Evolutionary conservation across 345 rosid species (phyloP).

Genomic region (Melaleuca quinquenervia): DNA sequence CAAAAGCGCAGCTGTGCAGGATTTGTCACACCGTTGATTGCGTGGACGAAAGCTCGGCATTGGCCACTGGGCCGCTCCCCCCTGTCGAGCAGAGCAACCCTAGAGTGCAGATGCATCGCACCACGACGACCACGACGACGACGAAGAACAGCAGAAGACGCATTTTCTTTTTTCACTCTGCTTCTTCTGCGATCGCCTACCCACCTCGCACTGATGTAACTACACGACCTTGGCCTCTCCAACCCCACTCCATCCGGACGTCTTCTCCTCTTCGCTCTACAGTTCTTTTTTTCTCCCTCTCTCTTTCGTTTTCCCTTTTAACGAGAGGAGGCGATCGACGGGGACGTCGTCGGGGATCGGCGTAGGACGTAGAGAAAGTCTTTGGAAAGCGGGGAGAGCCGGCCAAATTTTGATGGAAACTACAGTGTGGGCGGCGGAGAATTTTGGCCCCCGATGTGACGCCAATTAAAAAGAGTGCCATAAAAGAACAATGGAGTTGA

Average conservation of each 20-base stretch:
- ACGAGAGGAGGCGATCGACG: neutral
- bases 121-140: too few species aligned
- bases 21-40: constrained; percentile 55
- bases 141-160: neutral
- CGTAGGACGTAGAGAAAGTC: neutral
- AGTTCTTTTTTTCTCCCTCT: too few species aligned
- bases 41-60: constrained; percentile 40
- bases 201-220: neutral
- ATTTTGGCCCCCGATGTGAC: neutral
- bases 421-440: neutral
- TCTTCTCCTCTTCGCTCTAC: too few species aligned
- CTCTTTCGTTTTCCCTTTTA: neutral
- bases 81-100: neutral
- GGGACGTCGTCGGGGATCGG: neutral
- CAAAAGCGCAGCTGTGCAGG: constrained; percentile 1
- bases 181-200: neutral
- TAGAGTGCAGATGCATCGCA: neutral
- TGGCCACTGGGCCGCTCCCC: neutral
- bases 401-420: neutral
- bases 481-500: neutral
- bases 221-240: neutral
- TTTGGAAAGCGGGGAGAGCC: neutral
- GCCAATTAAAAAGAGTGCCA: neutral
- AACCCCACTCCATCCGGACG: neutral
- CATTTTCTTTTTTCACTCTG: neutral